A percentile compares a stretch with the other conserved stretches of the same genome.
phyloP scores from a whole-genome alignment of 805 yeast genomes.

The Pichia californica region DNA sequence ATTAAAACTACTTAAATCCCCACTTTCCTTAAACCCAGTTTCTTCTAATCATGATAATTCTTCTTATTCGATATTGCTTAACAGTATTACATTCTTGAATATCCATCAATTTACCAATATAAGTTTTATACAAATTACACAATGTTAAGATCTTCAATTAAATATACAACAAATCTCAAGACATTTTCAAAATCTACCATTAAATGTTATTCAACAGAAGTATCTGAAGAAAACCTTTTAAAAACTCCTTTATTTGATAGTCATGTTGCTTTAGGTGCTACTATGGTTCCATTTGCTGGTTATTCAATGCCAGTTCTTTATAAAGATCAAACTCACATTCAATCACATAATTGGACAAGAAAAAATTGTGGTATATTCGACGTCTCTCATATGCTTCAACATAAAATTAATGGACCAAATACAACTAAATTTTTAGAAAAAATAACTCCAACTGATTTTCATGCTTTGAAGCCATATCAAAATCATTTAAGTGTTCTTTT shows the following conservation, averaged over 20 bases:
- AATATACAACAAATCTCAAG: not conserved
- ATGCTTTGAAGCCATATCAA: slow-evolving; percentile 45
- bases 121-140: no score
- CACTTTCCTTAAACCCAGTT: no score
- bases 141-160: slow-evolving; percentile 3
- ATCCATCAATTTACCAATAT: no score
- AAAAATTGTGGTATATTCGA: slow-evolving; percentile 84
- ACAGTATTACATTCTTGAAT: no score
- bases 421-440: slow-evolving; percentile 64
- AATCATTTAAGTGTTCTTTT: slow-evolving; percentile 76
- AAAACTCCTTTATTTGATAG: slow-evolving; percentile 78
- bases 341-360: slow-evolving; percentile 94
- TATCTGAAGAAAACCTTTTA: slow-evolving; percentile 28
- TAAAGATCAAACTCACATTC: slow-evolving; percentile 78
- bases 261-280: slow-evolving; percentile 74
- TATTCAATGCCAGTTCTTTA: slow-evolving; percentile 91
- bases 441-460: slow-evolving; percentile 83
- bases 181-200: not conserved
- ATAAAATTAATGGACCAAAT: slow-evolving; percentile 62
- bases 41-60: no score
- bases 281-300: slow-evolving; percentile 96
- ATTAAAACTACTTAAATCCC: no score
- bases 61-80: no score
- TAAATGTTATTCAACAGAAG: slow-evolving; percentile 23
- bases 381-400: slow-evolving; percentile 97